These are phyloP conservation scores for Delphinella strobiligena DNA, from an alignment of 2,329 filamentous ascomycete genomes.

Conservation along the genomic window DNA sequence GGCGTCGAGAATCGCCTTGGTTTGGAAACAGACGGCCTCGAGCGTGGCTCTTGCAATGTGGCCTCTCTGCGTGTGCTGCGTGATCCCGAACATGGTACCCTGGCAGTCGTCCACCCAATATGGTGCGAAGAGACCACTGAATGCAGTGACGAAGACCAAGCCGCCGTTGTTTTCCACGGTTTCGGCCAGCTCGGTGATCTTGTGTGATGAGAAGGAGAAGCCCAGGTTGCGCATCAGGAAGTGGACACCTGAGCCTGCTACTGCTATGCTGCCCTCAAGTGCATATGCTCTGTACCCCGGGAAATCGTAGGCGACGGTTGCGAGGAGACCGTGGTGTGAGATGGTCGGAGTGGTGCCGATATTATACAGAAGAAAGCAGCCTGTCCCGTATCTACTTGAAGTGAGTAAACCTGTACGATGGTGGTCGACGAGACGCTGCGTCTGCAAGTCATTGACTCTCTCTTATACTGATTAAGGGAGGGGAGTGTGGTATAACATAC, in stretches of 20 bases:
- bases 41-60: slow-evolving; percentile 84
- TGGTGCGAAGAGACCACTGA: slow-evolving; percentile 80
- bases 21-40: slow-evolving; percentile 87
- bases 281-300: slow-evolving; percentile 61
- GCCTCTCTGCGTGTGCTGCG: slow-evolving; percentile 64
- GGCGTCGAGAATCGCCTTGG: slow-evolving; percentile 78
- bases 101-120: slow-evolving; percentile 94
- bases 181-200: slow-evolving; percentile 52
- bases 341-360: slow-evolving; percentile 76
- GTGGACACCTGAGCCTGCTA: slow-evolving; percentile 62
- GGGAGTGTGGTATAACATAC: no score
- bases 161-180: slow-evolving; percentile 67
- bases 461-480: neutral
- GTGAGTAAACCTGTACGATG: no score
- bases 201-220: slow-evolving; percentile 50
- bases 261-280: slow-evolving; percentile 68
- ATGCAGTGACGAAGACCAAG: slow-evolving; percentile 76
- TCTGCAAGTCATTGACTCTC: no score
- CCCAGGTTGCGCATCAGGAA: slow-evolving; percentile 44
- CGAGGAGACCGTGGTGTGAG: slow-evolving; percentile 68
- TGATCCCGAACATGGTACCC: slow-evolving; percentile 55
- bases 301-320: slow-evolving; percentile 82
- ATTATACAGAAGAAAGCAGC: slow-evolving; percentile 82
- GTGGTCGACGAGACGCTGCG: no score
- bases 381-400: slow-evolving; percentile 41